Evolutionary conservation across 768 basidiomycete species (phyloP), one percentile per base, ranked within the genome.

Genomic region (Rhizopogon sp.): DNA sequence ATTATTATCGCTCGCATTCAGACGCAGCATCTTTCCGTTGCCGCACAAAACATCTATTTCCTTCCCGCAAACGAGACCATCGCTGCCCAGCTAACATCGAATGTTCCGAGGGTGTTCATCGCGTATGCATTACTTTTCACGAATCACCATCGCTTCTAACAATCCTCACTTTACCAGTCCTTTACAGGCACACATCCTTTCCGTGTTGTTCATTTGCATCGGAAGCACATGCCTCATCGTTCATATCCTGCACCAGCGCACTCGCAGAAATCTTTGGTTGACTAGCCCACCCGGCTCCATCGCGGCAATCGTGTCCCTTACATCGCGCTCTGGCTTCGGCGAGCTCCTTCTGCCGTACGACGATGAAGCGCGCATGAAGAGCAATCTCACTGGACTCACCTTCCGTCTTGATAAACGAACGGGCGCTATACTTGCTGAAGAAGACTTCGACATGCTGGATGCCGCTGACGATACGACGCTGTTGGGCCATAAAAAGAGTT

Each of bases 41-140:
- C 77, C 7, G 84, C 86, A 0, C 78, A 79, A 60, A 72, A 76
- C 1, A 74, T 80, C n/a, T 89, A 84, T 61, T 88, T 87, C 59
- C 63, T 83, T 6, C 54, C 66, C 1, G 53, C 62, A 6, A 76
- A 80, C 53, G 50, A 57, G 5, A 70, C 74, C 0, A 57, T 82
- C 6, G 52, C 67, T 13, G 78, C 78, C 6, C 54, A 64, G 31
- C 58, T 81, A 41, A 75, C 70, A 3, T 73, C 74, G 5, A 59
- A 78, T 10, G 61, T 73, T 14, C 76, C 79, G 20, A 75, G 84
- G 25, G 68, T 89, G 46, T 76, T 74, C 59, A 70, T 89, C 37
- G 79, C 86, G 87, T 88, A 62, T 46, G 83, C 72, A 25, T 35
- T 40, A 16, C 14, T 42, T 13, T 3, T 37, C 43, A 17, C 17